Conservation (phyloP, 768 basidiomycete genomes). For the Xerocomellus dryophilus region DNA sequence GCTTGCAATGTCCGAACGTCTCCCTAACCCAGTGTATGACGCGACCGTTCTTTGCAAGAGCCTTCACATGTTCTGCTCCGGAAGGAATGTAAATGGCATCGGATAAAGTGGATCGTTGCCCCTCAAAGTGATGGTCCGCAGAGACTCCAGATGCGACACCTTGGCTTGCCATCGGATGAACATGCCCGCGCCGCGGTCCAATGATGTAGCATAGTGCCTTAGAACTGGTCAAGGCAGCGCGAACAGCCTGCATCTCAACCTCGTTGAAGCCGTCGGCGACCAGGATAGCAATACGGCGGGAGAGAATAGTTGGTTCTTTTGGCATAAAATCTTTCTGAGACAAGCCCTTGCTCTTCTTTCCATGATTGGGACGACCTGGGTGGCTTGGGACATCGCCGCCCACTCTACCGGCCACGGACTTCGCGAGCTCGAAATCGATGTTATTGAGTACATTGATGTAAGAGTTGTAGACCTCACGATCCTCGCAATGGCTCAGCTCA, state of each 20-base stretch:
- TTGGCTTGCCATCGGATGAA: conserved; percentile 33
- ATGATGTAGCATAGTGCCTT: conserved; percentile 63
- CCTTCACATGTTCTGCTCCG: conserved; percentile 57
- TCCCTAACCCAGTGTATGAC: conserved; percentile 81
- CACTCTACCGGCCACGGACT: conserved; percentile 62
- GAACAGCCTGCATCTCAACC: conserved; percentile 55
- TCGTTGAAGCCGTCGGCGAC: conserved; percentile 72
- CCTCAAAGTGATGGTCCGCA: conserved; percentile 72
- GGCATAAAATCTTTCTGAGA: conserved; percentile 59
- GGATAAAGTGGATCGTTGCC: conserved; percentile 78
- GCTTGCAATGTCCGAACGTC: conserved; percentile 83
- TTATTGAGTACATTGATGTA: conserved; percentile 68
- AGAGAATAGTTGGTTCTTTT: conserved; percentile 55
- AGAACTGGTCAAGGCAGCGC: conserved; percentile 47
- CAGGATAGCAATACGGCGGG: conserved; percentile 73
- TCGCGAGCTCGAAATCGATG: conserved; percentile 73
- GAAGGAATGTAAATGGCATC: conserved; percentile 80
- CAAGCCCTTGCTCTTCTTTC: conserved; percentile 50
- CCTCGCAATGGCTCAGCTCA: conserved; percentile 82
- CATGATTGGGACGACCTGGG: conserved; percentile 53
- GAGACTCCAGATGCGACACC: conserved; percentile 33
- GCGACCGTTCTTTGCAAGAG: conserved; percentile 61
- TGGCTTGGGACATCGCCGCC: conserved; percentile 55
- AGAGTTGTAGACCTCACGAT: conserved; percentile 62
- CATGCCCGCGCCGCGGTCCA: conserved; percentile 61